Evolutionary conservation across 2,329 filamentous ascomycete species (phyloP), one percentile per base, ranked within the genome.

Genomic region (Beauveria scarabaeidicola): DNA sequence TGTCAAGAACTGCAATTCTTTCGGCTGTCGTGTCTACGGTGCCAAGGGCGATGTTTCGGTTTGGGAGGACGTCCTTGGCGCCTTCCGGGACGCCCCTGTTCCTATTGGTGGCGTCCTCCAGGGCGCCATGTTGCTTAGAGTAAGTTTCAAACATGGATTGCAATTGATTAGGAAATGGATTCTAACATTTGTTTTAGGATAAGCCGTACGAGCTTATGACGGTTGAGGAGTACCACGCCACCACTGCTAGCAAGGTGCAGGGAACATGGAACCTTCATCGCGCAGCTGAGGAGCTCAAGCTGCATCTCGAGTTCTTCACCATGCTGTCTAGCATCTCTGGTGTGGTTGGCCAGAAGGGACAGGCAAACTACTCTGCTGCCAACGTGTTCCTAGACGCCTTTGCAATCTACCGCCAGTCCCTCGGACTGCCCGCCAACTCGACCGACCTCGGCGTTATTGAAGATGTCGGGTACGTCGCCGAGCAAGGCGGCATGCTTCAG

Each of bases 361-460:
- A 76, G 61, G 65, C 69, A 59, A 75, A 73, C 62, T 78, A 78
- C 62, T 64, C 67, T 5, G 70, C 74, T 1, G 74, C 67, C 17
- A 77, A 76, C 62, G 66, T 68, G 17, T 78, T 71, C 63, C 64
- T 74, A 57, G 70, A 75, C 46, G 66, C 69, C 2, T 69, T 77
- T 38, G 70, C 68, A 15, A 66, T 68, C 10, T 72, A 72, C 51
- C 70, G 75, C 11, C 66, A 68, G 13, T 46, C 55, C 0, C 64
- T 62, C 11, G 61, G 58, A 8, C 41, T 62, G 29, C 48, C 25
- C 8, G 50, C 47, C 17, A 68, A 69, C 0, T 62, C 65, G 17
- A 68, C 78, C 7, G 68, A 78, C 59, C 66, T 78, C 8, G 64
- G 64, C 11, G 62, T 61, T 2, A 65, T 77, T n/a, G 67, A 70